Base-by-base conservation (phyloP, 768 basidiomycete genomes). In the Trametes villosa region DNA sequence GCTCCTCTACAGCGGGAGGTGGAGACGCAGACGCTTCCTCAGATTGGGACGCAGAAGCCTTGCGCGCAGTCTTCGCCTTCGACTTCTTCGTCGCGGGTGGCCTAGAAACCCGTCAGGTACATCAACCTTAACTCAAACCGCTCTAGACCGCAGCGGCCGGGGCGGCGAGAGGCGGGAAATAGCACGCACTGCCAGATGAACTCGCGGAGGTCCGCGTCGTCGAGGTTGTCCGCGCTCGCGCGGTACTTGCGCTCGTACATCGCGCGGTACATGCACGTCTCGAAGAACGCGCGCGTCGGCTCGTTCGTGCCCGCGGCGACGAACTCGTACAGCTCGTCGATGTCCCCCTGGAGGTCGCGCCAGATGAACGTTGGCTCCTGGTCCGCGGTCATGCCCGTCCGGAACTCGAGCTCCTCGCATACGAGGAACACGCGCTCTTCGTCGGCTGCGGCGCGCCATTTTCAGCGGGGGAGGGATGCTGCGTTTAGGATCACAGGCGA, bases 161-260 rank as follows among this genome's bases (percentile, higher is more conserved):
- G n/a, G n/a, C n/a, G n/a, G n/a, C n/a, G n/a, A n/a, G n/a, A n/a
- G n/a, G n/a, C n/a, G 18, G 47, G 22, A 20, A 31, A 36, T 8
- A 36, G 33, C n/a, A 83, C 90, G 74, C 67, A 94, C 91, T 82
- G 82, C 84, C 88, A 91, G 22, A 91, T 85, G 69, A 98, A 92
- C 68, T 92, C 84, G 31, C 88, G 84, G 34, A 98, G 77, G 31
- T 91, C 86, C 1, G 79, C 74, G 67, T 93, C 89, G 30, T 72
- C 74, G 18, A 88, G 82, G 60, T 79, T 83, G 55, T 92, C 88
- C 12, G 92, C 91, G 66, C 84, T 85, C 51, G 67, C 78, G 67
- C 81, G 87, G 78, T 90, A 89, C 78, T 95, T 96, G 75, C 95
- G 86, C 71, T 99, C 97, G 74, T 89, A 98, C 87, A 98, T 94